Evolutionary conservation across 768 basidiomycete genomes (phyloP).

Genomic region (Grammothele lineata): DNA sequence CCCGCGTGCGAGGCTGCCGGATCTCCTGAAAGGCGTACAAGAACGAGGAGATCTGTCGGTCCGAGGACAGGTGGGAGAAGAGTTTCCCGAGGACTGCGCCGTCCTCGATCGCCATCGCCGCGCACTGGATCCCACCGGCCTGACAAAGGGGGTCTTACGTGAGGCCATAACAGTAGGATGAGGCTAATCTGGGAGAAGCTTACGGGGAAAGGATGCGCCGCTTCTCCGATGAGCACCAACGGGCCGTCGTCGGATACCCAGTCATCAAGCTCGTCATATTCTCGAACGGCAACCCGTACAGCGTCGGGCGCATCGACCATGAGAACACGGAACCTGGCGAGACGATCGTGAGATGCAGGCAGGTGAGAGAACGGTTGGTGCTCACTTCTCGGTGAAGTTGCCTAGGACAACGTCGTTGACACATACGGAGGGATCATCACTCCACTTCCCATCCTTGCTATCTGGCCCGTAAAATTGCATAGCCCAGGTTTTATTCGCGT

Average conservation of each 20-base stretch:
- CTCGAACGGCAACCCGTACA: conserved; percentile 18
- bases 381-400: background rate
- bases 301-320: conserved; percentile 4
- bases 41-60: conserved; percentile 29
- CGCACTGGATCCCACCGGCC: conserved; percentile 30
- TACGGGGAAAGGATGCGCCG: conserved; percentile 35
- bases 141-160: conserved; percentile 6
- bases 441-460: background rate
- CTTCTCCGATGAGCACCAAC: conserved; percentile 31
- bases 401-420: too few relatives aligned
- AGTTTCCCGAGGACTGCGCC: conserved; percentile 36
- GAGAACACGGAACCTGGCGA: background rate
- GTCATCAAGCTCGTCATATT: conserved; percentile 24
- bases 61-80: conserved; percentile 29
- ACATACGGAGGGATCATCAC: conserved; percentile 2
- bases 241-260: conserved; percentile 30
- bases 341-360: too few relatives aligned
- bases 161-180: too few relatives aligned
- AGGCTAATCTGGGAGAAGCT: conserved; percentile 1
- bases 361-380: too few relatives aligned
- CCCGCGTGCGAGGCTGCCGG: conserved; percentile 25
- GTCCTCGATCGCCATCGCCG: conserved; percentile 36
- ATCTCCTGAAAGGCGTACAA: conserved; percentile 32
- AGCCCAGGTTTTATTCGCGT: background rate
- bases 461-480: conserved; percentile 7